Percentiles rank a stretch among this genome's conserved stretches.
Conservation (phyloP, 495 filamentous ascomycete species). For the Lichenothelia convexa region DNA sequence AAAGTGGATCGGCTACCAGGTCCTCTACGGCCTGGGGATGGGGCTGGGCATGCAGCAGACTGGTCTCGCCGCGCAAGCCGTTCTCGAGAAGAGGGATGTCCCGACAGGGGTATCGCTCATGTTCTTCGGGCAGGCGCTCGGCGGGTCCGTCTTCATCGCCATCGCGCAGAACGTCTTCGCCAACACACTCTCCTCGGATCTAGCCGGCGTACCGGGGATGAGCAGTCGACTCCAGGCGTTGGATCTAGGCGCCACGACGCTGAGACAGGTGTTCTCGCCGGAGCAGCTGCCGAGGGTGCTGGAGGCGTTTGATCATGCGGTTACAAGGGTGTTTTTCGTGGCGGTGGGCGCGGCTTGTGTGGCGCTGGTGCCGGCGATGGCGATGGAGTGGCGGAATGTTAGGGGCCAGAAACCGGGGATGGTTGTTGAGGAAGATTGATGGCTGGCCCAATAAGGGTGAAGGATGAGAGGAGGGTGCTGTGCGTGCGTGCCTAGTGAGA, state of each 20-base stretch:
- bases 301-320: too few species aligned
- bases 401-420: too few species aligned
- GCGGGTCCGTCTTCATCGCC: slow-evolving; percentile 12
- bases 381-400: slow-evolving; percentile 2
- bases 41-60: slow-evolving; percentile 23
- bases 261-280: slow-evolving; percentile 27
- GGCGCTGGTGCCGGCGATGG: slow-evolving; percentile 8
- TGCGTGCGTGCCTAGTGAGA: too few species aligned
- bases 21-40: slow-evolving; percentile 22
- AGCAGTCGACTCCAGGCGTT: slow-evolving; percentile 17
- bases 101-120: not conserved
- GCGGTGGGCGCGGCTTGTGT: too few species aligned
- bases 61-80: slow-evolving; percentile 22
- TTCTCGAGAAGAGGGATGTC: slow-evolving; percentile 3
- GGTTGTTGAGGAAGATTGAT: too few species aligned
- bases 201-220: slow-evolving; percentile 5
- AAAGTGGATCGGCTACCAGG: slow-evolving; percentile 22
- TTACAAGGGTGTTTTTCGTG: too few species aligned
- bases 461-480: too few species aligned
- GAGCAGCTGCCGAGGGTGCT: slow-evolving; percentile 32
- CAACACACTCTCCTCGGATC: too few species aligned
- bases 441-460: too few species aligned
- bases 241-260: slow-evolving; percentile 30
- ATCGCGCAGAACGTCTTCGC: slow-evolving; percentile 12
- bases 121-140: slow-evolving; percentile 12